Percentiles rank a stretch among this genome's conserved stretches.
Evolutionary conservation across 208 protist species (phyloP).

Genomic region (Crithidia bombi): DNA sequence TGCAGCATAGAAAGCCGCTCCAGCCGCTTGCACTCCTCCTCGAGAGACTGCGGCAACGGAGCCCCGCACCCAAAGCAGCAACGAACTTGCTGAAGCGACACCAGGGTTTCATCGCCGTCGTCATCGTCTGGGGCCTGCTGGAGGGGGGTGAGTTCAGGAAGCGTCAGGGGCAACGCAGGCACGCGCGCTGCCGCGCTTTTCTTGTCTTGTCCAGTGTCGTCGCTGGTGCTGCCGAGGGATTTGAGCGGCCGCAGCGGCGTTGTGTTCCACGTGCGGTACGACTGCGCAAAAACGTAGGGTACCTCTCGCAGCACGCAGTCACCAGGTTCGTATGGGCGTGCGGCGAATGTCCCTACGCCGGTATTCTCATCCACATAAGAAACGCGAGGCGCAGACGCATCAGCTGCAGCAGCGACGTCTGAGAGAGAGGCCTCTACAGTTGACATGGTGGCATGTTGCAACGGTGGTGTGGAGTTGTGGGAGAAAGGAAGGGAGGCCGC

Average conservation of each 20-base stretch:
- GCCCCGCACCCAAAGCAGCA: conserved; percentile 54
- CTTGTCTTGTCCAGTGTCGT: too few species aligned
- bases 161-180: too few species aligned
- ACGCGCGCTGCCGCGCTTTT: too few species aligned
- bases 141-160: too few species aligned
- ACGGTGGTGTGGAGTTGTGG: too few species aligned
- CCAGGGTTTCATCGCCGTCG: too few species aligned
- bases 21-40: conserved; percentile 40
- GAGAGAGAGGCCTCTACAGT: neutral
- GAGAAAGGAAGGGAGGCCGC: too few species aligned
- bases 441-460: too few species aligned
- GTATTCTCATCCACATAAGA: conserved; percentile 32
- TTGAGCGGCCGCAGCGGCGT: neutral
- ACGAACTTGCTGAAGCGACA: neutral
- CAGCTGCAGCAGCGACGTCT: neutral
- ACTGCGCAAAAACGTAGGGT: conserved; percentile 47
- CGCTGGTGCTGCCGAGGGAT: neutral
- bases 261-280: conserved; percentile 32
- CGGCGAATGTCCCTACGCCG: conserved; percentile 37
- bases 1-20: neutral
- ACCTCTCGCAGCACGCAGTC: conserved; percentile 39
- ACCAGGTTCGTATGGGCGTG: conserved; percentile 18
- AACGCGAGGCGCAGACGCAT: neutral
- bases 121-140: too few species aligned
- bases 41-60: conserved; percentile 30